Percentiles rank a stretch among this genome's conserved stretches.
These are phyloP conservation scores for Eremochloa ophiuroides DNA, from an alignment of 176 grass and related monocot genomes.

Conservation along the genomic window DNA sequence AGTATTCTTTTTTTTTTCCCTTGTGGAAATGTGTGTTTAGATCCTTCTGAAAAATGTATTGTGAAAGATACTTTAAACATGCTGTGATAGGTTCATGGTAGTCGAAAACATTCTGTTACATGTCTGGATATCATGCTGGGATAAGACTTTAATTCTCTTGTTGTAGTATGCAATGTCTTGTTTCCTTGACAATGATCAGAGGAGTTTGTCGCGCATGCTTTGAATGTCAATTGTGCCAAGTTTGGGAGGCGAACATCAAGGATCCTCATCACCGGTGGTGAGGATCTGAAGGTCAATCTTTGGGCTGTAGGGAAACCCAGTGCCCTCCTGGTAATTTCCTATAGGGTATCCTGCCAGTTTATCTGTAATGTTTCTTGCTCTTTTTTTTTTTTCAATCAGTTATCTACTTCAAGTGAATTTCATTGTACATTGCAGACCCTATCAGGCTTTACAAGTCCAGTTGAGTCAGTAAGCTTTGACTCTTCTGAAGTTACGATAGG, in stretches of 20 bases:
- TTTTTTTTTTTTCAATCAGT: neutral
- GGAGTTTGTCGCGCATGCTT: constrained; percentile 88
- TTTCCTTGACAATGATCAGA: constrained; percentile 64
- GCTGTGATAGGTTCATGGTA: neutral
- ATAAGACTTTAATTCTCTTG: neutral
- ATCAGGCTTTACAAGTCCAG: constrained; percentile 76
- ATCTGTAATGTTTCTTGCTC: neutral
- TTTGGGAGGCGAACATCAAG: constrained; percentile 74
- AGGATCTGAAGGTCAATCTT: constrained; percentile 90
- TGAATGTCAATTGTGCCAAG: constrained; percentile 80
- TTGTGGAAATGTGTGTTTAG: neutral
- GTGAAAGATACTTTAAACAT: neutral
- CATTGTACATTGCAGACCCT: constrained; percentile 51
- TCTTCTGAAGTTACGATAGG: constrained; percentile 75
- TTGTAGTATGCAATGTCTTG: constrained; percentile 21
- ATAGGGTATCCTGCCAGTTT: neutral
- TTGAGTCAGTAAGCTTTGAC: constrained; percentile 88
- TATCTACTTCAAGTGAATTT: constrained; percentile 21
- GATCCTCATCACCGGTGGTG: constrained; percentile 75
- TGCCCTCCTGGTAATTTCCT: constrained; percentile 59
- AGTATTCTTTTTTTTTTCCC: too few relatives aligned
- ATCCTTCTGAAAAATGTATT: neutral
- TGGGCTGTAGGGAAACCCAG: constrained; percentile 85
- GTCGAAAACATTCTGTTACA: neutral
- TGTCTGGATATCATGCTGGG: neutral